Conservation (phyloP, 768 basidiomycete species). For the Tephrocybe sp. region DNA sequence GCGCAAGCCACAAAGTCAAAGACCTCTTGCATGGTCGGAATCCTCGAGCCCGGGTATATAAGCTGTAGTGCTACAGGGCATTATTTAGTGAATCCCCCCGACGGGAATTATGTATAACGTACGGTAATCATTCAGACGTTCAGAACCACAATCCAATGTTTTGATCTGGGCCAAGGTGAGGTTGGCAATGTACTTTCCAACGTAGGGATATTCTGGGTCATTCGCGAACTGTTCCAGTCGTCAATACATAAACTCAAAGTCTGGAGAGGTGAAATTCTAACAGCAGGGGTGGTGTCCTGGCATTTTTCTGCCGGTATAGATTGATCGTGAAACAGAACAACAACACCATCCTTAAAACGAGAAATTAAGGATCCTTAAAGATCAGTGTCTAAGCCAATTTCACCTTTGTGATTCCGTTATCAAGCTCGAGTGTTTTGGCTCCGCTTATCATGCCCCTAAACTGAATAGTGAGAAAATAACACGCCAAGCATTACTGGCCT, state of each 20-base stretch:
- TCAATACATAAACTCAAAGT: neutral
- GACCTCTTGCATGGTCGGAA: slow-evolving; percentile 72
- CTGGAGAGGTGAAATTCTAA: slow-evolving; percentile 29
- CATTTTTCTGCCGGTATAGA: slow-evolving; percentile 64
- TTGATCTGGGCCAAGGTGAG: slow-evolving; percentile 78
- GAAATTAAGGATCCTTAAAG: neutral
- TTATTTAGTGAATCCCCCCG: neutral
- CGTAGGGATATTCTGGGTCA: slow-evolving; percentile 71
- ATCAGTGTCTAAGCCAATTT: slow-evolving; percentile 1
- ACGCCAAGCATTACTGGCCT: slow-evolving; percentile 11
- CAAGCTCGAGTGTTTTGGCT: slow-evolving; percentile 74
- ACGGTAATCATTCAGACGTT: slow-evolving; percentile 60
- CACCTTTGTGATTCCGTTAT: slow-evolving; percentile 76
- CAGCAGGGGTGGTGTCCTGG: slow-evolving; percentile 63
- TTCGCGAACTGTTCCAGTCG: slow-evolving; percentile 38
- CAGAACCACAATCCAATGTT: slow-evolving; percentile 79
- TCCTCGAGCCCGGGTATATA: slow-evolving; percentile 64
- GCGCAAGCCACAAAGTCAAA: slow-evolving; percentile 77
- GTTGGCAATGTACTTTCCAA: slow-evolving; percentile 76
- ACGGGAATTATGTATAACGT: slow-evolving; percentile 24
- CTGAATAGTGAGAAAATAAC: slow-evolving; percentile 8
- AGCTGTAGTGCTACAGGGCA: slow-evolving; percentile 53
- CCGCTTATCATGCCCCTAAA: slow-evolving; percentile 73
- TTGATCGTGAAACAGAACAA: slow-evolving; percentile 83
- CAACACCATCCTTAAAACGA: slow-evolving; percentile 64